Conservation (phyloP, 2,329 filamentous ascomycete species). For the Hyphodiscus sp. region DNA sequence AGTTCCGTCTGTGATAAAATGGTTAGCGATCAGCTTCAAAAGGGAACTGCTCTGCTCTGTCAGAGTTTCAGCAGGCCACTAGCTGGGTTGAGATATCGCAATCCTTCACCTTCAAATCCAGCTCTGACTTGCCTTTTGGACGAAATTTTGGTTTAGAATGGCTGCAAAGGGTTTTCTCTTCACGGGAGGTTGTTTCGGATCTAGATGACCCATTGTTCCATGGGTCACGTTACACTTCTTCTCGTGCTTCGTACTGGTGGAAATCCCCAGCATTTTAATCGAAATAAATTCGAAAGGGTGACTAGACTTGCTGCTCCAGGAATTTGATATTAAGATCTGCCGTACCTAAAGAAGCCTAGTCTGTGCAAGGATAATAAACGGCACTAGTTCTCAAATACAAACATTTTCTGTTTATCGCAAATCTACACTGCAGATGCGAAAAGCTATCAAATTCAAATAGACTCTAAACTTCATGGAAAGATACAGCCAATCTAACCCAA, state of each 20-base stretch:
- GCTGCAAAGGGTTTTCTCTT: slow-evolving; percentile 73
- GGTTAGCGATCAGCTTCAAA: neutral
- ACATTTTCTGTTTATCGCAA: neutral
- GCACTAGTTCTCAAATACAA: neutral
- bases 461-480: neutral
- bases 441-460: neutral
- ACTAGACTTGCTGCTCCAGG: neutral
- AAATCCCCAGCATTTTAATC: slow-evolving; percentile 37
- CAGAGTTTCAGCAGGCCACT: neutral
- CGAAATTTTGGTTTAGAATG: slow-evolving; percentile 57
- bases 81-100: neutral
- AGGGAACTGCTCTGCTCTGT: too few relatives aligned
- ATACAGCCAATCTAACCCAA: neutral
- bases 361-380: neutral
- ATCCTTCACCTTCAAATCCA: too few relatives aligned
- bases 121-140: slow-evolving; percentile 51
- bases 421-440: neutral
- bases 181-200: slow-evolving; percentile 61
- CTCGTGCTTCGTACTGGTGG: slow-evolving; percentile 29
- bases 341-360: slow-evolving; percentile 10
- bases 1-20: slow-evolving; percentile 51
- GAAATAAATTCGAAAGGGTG: neutral
- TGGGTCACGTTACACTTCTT: slow-evolving; percentile 71
- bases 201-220: slow-evolving; percentile 60
- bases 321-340: slow-evolving; percentile 2